Conservation (phyloP, 202 grass and related monocot genomes). For the Carex sylvatica region DNA sequence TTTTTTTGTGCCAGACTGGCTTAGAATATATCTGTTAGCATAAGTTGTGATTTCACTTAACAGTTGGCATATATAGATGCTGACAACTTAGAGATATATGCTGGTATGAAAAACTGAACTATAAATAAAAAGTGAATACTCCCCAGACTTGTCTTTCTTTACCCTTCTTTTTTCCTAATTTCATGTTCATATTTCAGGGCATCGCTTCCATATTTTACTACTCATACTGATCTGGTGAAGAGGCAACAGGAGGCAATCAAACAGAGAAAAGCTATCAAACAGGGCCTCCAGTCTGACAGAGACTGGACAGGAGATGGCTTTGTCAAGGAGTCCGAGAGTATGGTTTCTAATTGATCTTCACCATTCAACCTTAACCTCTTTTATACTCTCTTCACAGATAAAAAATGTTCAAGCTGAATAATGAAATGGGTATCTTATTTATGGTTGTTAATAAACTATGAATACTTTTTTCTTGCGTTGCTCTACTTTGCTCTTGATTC, state of each 20-base stretch:
- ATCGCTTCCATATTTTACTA: slow-evolving; percentile 83
- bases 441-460: background rate
- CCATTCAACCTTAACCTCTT: background rate
- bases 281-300: slow-evolving; percentile 81
- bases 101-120: background rate
- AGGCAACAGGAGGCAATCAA: slow-evolving; percentile 73
- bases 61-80: background rate
- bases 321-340: slow-evolving; percentile 84
- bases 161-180: background rate
- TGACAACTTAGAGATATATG: background rate
- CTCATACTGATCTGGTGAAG: slow-evolving; percentile 81
- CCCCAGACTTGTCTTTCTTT: background rate
- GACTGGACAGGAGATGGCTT: slow-evolving; percentile 98
- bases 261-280: slow-evolving; percentile 71
- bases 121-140: background rate
- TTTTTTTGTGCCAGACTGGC: background rate
- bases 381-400: background rate
- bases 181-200: slow-evolving; percentile 34
- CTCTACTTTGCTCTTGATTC: background rate
- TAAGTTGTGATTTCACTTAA: background rate
- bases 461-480: background rate
- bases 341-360: slow-evolving; percentile 81
- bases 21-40: background rate
- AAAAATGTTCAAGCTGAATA: background rate
- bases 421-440: background rate